A percentile compares a stretch with the other conserved stretches of the same genome.
Evolutionary conservation across 163 green algal species (phyloP).

Genomic region (Picocystis sp.): DNA sequence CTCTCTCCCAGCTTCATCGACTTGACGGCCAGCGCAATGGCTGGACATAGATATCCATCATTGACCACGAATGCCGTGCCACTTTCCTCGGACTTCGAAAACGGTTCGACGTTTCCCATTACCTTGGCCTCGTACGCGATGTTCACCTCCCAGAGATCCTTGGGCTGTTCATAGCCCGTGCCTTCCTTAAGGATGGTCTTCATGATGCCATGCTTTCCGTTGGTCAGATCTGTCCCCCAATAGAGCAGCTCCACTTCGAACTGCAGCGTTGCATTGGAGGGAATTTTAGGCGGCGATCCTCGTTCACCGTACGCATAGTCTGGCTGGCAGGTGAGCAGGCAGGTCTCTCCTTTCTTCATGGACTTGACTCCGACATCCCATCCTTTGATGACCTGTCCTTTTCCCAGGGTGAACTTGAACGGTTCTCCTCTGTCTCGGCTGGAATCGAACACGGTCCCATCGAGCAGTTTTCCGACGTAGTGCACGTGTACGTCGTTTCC

Average conservation of each 20-base stretch:
- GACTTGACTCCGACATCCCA: conserved; percentile 71
- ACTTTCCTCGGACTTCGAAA: conserved; percentile 12
- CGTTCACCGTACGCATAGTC: conserved; percentile 70
- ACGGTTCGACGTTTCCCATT: conserved; percentile 10
- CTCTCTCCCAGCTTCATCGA: conserved; percentile 73
- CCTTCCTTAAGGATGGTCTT: conserved; percentile 54
- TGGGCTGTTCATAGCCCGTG: conserved; percentile 41
- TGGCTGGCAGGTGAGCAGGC: conserved; percentile 31
- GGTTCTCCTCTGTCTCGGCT: conserved; percentile 46
- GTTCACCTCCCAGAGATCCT: conserved; percentile 38
- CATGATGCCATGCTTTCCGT: conserved; percentile 62
- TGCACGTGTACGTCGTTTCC: conserved; percentile 37
- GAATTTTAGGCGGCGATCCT: conserved; percentile 67
- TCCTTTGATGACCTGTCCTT: conserved; percentile 74
- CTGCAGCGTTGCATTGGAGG: conserved; percentile 50
- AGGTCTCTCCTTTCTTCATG: conserved; percentile 79
- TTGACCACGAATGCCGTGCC: conserved; percentile 13
- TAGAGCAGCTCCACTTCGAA: conserved; percentile 65
- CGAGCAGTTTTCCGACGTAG: conserved; percentile 68
- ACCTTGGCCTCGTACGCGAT: conserved; percentile 25
- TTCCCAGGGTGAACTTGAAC: conserved; percentile 70
- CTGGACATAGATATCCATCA: conserved; percentile 8
- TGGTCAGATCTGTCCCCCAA: conserved; percentile 27
- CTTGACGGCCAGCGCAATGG: conserved; percentile 30
- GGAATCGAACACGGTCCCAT: conserved; percentile 73